Conservation (phyloP, 2,329 filamentous ascomycete species). For the Cladosporium sphaerospermum region DNA sequence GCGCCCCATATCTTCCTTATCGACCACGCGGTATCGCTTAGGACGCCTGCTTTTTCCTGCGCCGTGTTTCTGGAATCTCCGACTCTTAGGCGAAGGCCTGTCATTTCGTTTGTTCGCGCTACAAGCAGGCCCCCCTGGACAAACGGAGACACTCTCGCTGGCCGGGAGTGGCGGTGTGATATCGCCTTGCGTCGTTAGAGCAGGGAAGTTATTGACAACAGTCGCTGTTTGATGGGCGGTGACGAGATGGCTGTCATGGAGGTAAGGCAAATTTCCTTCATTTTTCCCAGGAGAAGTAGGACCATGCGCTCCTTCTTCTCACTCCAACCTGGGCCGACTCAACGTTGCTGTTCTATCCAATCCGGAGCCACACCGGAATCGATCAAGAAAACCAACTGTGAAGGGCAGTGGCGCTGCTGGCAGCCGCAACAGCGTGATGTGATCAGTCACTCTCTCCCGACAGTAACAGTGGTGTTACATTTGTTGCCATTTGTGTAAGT, state of each 20-base stretch:
- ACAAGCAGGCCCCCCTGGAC: constrained; percentile 8
- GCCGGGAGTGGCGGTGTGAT: constrained; percentile 11
- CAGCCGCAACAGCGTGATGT: constrained; percentile 9
- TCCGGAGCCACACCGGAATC: too few species aligned
- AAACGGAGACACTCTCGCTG: constrained; percentile 2
- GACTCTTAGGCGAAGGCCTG: constrained; percentile 1
- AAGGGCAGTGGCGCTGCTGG: constrained; percentile 9
- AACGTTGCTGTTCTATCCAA: too few species aligned
- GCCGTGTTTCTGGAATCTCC: constrained; percentile 3
- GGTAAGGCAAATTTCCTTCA: constrained; percentile 12
- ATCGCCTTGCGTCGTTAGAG: constrained; percentile 9
- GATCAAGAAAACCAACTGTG: neutral
- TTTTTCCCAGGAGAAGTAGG: too few species aligned
- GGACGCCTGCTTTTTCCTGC: constrained; percentile 10
- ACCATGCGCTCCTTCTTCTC: too few species aligned
- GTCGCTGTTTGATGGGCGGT: constrained; percentile 2
- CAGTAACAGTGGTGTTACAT: constrained; percentile 6
- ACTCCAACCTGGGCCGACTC: too few species aligned
- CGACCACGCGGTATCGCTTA: constrained; percentile 4
- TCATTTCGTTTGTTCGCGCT: constrained; percentile 8
- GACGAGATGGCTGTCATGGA: constrained; percentile 14
- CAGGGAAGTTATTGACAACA: constrained; percentile 1
- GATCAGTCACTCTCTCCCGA: constrained; percentile 5
- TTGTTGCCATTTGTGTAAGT: constrained; percentile 13
- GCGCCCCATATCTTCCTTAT: constrained; percentile 9